phyloP scores from a whole-genome alignment of 179 eudicot species.

The Gypsophila paniculata region DNA sequence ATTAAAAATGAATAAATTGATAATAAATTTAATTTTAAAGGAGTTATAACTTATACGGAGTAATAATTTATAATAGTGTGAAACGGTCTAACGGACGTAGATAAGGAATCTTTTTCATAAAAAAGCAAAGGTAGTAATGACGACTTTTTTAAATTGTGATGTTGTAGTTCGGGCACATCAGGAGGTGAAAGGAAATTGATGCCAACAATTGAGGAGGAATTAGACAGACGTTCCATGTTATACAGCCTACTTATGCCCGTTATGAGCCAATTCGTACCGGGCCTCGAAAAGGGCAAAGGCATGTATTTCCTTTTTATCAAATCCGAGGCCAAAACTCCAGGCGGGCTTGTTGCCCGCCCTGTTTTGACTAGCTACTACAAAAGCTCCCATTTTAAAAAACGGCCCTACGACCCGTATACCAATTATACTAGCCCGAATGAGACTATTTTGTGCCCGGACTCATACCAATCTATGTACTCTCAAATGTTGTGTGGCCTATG shows the following conservation, averaged over 20 bases:
- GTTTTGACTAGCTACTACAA: conserved; percentile 26
- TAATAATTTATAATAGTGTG: too few relatives aligned
- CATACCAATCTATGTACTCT: conserved; percentile 32
- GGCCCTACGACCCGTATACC: conserved; percentile 23
- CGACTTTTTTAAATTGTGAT: too few relatives aligned
- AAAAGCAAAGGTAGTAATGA: too few relatives aligned
- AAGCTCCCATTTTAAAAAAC: conserved; percentile 23
- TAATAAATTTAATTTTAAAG: too few relatives aligned
- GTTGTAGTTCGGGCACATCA: conserved; percentile 35
- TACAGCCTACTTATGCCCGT: conserved; percentile 26
- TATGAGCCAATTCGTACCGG: conserved; percentile 27
- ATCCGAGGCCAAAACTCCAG: conserved; percentile 27
- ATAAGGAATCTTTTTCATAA: too few relatives aligned
- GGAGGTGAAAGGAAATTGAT: conserved; percentile 33
- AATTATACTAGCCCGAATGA: conserved; percentile 33
- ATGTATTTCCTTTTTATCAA: conserved; percentile 31
- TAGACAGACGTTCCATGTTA: conserved; percentile 20
- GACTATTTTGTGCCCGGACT: conserved; percentile 30
- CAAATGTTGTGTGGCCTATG: conserved; percentile 31
- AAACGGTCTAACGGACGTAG: too few relatives aligned
- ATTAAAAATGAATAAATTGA: too few relatives aligned
- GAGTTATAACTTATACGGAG: too few relatives aligned
- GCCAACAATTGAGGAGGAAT: conserved; percentile 29
- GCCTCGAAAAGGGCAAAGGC: conserved; percentile 27
- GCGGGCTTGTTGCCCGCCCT: conserved; percentile 27